Evolutionary conservation across 768 basidiomycete genomes (phyloP).

Genomic region (Solioccasus polychromus): DNA sequence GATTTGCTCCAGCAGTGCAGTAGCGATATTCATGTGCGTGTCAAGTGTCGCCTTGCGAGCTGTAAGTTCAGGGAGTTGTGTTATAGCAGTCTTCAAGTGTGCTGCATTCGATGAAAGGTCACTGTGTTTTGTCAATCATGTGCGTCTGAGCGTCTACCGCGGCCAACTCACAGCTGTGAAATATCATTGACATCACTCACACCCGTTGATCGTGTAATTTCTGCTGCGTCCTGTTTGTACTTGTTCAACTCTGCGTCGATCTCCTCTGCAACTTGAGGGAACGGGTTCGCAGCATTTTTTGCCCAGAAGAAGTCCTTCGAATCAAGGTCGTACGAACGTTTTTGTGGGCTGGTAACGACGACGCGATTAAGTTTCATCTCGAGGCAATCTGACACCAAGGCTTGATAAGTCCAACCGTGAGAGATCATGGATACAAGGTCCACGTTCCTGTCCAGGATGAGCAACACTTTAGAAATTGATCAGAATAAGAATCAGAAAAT

Average conservation of each 20-base stretch:
- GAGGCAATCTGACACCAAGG: slow-evolving; percentile 94
- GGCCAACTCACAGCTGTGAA: slow-evolving; percentile 72
- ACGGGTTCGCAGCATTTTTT: slow-evolving; percentile 92
- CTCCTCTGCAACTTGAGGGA: slow-evolving; percentile 98
- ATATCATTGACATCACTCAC: slow-evolving; percentile 96
- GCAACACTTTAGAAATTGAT: slow-evolving; percentile 60
- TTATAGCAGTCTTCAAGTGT: slow-evolving; percentile 95
- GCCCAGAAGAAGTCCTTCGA: slow-evolving; percentile 99
- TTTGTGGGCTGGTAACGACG: slow-evolving; percentile 74
- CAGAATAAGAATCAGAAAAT: slow-evolving; percentile 1
- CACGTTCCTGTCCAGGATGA: slow-evolving; percentile 92
- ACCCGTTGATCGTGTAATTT: slow-evolving; percentile 94
- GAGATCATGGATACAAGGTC: slow-evolving; percentile 92
- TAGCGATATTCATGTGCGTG: slow-evolving; percentile 99
- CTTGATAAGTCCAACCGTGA: slow-evolving; percentile 99
- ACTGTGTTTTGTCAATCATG: slow-evolving; percentile 30
- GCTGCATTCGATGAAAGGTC: slow-evolving; percentile 92
- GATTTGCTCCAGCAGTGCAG: slow-evolving; percentile 90
- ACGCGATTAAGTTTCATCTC: slow-evolving; percentile 97
- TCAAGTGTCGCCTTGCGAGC: slow-evolving; percentile 96
- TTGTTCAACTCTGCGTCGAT: slow-evolving; percentile 89
- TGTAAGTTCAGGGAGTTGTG: slow-evolving; percentile 92
- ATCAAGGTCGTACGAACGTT: slow-evolving; percentile 88
- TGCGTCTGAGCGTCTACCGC: not conserved
- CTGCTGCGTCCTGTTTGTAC: slow-evolving; percentile 94